Conservation (phyloP, 2,329 filamentous ascomycete species). For the Aspergillus viridinutans region DNA sequence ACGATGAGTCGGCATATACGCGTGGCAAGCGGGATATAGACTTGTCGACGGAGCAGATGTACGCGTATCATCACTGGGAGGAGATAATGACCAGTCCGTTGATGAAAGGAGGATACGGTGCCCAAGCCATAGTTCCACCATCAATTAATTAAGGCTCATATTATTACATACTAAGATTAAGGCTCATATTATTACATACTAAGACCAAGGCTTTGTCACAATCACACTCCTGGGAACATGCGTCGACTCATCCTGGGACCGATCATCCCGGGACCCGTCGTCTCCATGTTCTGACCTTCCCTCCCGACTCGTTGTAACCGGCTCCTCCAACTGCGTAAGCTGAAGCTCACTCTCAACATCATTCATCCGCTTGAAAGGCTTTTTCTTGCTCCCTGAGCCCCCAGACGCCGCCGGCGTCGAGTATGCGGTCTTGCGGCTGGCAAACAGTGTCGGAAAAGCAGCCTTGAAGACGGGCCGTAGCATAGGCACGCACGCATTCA, state of each 20-base stretch:
- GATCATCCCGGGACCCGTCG: background rate
- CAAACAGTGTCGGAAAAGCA: constrained; percentile 11
- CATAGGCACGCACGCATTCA: constrained; percentile 21
- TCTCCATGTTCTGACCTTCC: background rate
- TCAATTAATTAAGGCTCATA: background rate
- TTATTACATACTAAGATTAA: too few relatives aligned
- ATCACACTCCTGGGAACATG: background rate
- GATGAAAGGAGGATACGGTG: background rate
- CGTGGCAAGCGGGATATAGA: background rate
- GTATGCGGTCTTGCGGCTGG: background rate
- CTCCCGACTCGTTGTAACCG: background rate
- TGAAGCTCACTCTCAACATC: background rate
- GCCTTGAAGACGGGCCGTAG: constrained; percentile 19
- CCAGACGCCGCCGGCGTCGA: background rate
- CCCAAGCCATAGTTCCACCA: background rate
- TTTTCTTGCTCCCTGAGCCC: background rate
- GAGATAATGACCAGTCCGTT: background rate
- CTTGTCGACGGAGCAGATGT: background rate
- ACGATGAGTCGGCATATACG: background rate
- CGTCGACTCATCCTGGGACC: background rate
- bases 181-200: too few relatives aligned
- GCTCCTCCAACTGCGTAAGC: background rate
- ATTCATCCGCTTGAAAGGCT: background rate
- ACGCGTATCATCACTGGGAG: background rate
- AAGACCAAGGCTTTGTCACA: background rate